phyloP scores from a whole-genome alignment of 2,329 filamentous ascomycete genomes.

The Pseudogymnoascus sp. region DNA sequence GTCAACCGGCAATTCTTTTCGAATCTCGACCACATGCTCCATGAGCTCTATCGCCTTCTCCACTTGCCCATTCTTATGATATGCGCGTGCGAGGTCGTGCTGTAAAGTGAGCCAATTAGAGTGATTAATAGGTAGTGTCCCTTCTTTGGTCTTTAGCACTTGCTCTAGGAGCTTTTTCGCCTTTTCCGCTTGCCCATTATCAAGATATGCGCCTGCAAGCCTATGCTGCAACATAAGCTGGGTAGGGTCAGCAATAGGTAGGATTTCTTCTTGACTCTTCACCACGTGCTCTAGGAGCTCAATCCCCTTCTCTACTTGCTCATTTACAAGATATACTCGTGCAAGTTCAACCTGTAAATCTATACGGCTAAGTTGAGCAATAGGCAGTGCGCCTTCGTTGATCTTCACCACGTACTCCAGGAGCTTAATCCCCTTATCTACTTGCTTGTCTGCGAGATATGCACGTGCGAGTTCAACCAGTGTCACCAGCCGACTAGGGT shows the following conservation, averaged over 20 bases:
- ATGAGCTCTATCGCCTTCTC: not conserved
- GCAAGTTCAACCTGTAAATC: conserved; percentile 9
- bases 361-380: not conserved
- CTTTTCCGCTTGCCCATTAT: not conserved
- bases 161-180: conserved; percentile 5
- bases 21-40: not conserved
- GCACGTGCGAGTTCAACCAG: not conserved
- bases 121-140: not conserved
- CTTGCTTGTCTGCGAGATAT: not conserved
- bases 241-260: not conserved
- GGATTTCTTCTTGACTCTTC: not conserved
- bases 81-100: not conserved
- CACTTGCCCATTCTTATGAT: not conserved
- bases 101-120: not conserved
- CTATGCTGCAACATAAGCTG: not conserved
- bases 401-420: conserved; percentile 10
- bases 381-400: not conserved
- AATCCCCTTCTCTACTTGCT: not conserved
- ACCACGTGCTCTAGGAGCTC: conserved; percentile 9
- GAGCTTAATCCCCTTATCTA: conserved; percentile 1
- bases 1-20: not conserved
- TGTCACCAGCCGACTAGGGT: not conserved
- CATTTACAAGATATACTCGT: too few species aligned
- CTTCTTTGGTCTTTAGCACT: not conserved
- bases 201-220: not conserved